Evolutionary conservation across 768 basidiomycete species (phyloP), one percentile per base, ranked within the genome.

Genomic region (Pleurotus sapidus): DNA sequence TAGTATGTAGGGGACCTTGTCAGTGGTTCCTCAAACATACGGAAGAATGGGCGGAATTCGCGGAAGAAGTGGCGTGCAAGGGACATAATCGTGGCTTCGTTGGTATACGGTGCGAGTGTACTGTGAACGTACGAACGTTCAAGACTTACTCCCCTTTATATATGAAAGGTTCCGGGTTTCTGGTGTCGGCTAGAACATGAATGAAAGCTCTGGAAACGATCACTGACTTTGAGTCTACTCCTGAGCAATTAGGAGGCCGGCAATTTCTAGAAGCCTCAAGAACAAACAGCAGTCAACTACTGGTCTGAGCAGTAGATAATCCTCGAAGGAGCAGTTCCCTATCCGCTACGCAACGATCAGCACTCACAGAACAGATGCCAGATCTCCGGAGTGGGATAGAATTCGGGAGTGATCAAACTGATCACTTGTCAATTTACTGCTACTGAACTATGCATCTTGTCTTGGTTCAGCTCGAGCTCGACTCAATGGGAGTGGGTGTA

Each of bases 21-120:
- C 3, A 91, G 65, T 5, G 89, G 89, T 62, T 90, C 88, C 30
- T 91, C 89, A 45, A 92, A 75, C 76, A 89, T 75, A 51, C 86
- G 87, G 72, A 91, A 87, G 55, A 92, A 68, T 30, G 89, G 89
- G 51, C 87, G 82, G 64, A 89, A 78, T 69, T 92, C 90, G 62
- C 81, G 82, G 59, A 90, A 62, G 58, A 89, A 73, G 55, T 81
- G 77, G 62, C 87, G 87, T 60, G 80, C 70, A 61, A 89, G 74
- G 56, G 88, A 89, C 88, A 89, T 89, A 49, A 51, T 68, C 54
- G 37, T 38, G 9, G 11, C 9, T 34, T 34, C 30, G 9, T 34
- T 34, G 4, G 9, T 34, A 7, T 34, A 34, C 30, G 17, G 20
- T 37, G 50, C 1, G 20, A 61, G 17, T 55, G n/a, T 1, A n/a